phyloP scores from a whole-genome alignment of 345 rosid species.

The Boechera divaricarpa region DNA sequence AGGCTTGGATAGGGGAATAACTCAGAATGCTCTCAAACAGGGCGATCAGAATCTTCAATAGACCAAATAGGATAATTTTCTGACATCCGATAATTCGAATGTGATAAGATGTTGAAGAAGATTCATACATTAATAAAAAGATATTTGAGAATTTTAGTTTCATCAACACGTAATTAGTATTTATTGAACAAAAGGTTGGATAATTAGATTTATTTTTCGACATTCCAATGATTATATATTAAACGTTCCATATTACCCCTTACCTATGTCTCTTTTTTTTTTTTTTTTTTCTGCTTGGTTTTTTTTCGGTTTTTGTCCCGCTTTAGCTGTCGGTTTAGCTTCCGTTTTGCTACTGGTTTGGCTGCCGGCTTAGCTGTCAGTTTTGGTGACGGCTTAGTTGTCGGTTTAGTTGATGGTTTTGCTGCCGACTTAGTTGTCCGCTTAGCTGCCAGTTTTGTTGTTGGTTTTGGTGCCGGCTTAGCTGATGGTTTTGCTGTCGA shows the following conservation, averaged over 20 bases:
- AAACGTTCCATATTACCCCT: conserved; percentile 1
- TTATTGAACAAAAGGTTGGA: neutral
- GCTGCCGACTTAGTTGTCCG: accelerated
- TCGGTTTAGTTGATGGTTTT: neutral
- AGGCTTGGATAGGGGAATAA: neutral
- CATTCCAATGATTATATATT: neutral
- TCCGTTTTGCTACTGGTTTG: neutral
- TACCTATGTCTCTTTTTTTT: neutral
- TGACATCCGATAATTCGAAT: neutral
- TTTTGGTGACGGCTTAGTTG: neutral
- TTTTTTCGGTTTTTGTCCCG: neutral
- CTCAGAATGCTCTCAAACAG: neutral
- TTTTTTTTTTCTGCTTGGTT: neutral
- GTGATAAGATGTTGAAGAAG: conserved; percentile 4
- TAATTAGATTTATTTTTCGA: neutral
- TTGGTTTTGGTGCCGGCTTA: neutral
- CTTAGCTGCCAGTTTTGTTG: neutral
- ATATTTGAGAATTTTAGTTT: neutral
- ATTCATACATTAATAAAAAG: neutral
- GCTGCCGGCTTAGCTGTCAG: neutral
- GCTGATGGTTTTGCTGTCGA: too few relatives aligned
- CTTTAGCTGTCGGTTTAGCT: neutral
- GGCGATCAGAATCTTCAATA: neutral
- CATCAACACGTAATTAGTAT: neutral
- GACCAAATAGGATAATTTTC: neutral